Base-by-base conservation (phyloP, 371 early-diverging fungal genomes). In the Massospora cicadina region DNA sequence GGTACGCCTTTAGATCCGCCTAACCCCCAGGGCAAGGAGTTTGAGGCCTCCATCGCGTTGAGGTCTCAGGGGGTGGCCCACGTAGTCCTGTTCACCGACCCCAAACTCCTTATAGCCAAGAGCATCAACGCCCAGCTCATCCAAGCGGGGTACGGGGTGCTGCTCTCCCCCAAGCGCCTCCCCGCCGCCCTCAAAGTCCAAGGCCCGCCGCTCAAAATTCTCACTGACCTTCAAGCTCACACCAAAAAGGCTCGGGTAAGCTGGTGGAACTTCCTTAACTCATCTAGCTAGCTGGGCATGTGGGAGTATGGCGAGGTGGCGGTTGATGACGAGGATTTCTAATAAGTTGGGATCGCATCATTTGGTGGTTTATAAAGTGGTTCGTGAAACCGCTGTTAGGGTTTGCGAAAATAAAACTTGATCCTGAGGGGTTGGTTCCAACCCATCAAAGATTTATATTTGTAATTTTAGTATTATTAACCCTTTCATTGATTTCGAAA, bases 271-370 rank as follows among this genome's bases (percentile, higher is more conserved):
- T 60, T 31, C 26, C 32, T 17, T 54, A 55, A 33, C 54, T 53
- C 32, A 25, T 23, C 55, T 33, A 25, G 30, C 53, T 71, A 83
- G 77, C 65, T 78, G 54, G 88, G 87, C 56, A 79, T 91, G 79
- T 93, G 90, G 79, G 86, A 87, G 70, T 92, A 90, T 72, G 95
- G 95, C 53, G 95, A 94, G 65, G 79, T 84, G 60, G 83, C 85
- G n/a, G 81, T 74, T 31, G 87, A 86, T 58, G 90, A 90, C 28
- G 84, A 85, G 65, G 74, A 72, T 59, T 67, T 54, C n/a, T n/a
- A n/a, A n/a, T n/a, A n/a, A n/a, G n/a, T n/a, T n/a, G n/a, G n/a
- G n/a, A n/a, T n/a, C n/a, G n/a, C n/a, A n/a, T n/a, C n/a, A n/a
- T n/a, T n/a, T n/a, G n/a, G n/a, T n/a, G n/a, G n/a, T n/a, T n/a